phyloP scores from a whole-genome alignment of 305 asterid species.

The Solanum hybrid region DNA sequence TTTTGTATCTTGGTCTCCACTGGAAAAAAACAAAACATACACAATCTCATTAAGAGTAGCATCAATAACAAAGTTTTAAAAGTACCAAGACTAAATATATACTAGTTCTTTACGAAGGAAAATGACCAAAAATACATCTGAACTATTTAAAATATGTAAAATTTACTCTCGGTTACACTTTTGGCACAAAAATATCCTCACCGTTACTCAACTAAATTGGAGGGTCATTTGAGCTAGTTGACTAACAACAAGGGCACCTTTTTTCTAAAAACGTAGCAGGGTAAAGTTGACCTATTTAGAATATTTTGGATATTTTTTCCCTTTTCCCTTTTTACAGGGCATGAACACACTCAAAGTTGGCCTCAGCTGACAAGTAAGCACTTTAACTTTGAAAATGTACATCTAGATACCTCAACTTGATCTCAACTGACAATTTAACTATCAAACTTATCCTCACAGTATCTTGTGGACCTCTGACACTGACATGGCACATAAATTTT shows the following conservation, averaged over 20 bases:
- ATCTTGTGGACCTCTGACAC: background rate
- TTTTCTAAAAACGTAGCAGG: background rate
- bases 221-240: background rate
- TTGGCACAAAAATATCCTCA: background rate
- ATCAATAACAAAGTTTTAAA: background rate
- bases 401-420: background rate
- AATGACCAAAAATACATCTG: background rate
- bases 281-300: background rate
- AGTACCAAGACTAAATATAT: background rate
- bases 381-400: background rate
- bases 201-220: background rate
- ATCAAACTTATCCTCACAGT: background rate
- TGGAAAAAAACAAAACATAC: background rate
- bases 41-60: background rate
- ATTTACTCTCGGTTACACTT: background rate
- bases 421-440: background rate
- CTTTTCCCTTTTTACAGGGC: background rate
- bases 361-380: background rate
- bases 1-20: constrained; percentile 25
- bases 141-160: background rate
- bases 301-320: background rate
- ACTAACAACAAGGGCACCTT: background rate
- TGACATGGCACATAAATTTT: background rate
- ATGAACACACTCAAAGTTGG: background rate
- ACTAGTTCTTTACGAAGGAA: background rate